Evolutionary conservation across 2,329 filamentous ascomycete genomes (phyloP).

Genomic region (Ophiostoma sp.): DNA sequence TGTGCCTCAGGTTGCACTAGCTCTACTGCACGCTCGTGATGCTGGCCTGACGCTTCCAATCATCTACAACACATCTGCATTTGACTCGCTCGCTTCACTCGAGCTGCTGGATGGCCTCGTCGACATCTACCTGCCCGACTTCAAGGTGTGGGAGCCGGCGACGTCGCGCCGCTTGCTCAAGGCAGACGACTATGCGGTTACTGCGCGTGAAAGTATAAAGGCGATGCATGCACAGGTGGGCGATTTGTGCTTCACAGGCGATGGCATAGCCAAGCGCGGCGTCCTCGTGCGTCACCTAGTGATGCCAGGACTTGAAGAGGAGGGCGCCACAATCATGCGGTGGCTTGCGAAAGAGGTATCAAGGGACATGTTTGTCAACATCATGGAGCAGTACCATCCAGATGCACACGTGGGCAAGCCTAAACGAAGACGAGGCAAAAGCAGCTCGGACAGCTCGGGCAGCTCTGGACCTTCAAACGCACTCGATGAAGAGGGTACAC

Average conservation of each 20-base stretch:
- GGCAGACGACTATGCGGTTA: constrained; percentile 66
- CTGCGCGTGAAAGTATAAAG: constrained; percentile 69
- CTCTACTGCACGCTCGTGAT: constrained; percentile 66
- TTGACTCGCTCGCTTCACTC: constrained; percentile 68
- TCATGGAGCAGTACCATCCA: constrained; percentile 85
- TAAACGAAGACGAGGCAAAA: constrained; percentile 36
- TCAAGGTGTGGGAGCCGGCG: constrained; percentile 68
- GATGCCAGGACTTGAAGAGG: constrained; percentile 74
- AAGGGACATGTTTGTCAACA: constrained; percentile 70
- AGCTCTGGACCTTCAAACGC: background rate
- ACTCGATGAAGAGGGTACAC: background rate
- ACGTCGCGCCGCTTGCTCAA: constrained; percentile 70
- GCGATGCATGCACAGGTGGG: constrained; percentile 78
- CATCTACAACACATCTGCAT: constrained; percentile 79
- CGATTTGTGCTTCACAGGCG: constrained; percentile 73
- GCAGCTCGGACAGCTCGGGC: background rate
- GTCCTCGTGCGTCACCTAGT: constrained; percentile 73
- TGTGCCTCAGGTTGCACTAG: constrained; percentile 73
- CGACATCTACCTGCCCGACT: constrained; percentile 83
- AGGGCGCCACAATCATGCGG: constrained; percentile 66
- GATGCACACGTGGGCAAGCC: constrained; percentile 75
- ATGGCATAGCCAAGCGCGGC: constrained; percentile 74
- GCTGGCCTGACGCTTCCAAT: constrained; percentile 66
- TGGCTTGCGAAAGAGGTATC: constrained; percentile 71
- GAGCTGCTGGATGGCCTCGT: constrained; percentile 70